phyloP scores from a whole-genome alignment of 1,284 basidiomycete species.

The Trichosporon sp. region DNA sequence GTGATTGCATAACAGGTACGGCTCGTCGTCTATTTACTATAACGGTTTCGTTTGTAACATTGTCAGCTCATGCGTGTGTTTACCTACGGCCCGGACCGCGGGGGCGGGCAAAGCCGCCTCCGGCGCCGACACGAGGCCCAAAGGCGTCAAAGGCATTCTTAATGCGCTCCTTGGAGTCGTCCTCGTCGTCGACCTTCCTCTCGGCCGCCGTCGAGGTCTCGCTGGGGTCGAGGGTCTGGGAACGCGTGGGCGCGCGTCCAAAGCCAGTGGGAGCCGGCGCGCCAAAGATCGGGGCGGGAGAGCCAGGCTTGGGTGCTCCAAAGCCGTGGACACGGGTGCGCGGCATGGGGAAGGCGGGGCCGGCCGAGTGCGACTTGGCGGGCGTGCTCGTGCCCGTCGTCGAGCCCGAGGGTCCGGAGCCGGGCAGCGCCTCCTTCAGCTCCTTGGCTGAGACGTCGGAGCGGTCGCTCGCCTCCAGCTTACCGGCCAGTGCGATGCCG shows the following conservation, averaged over 20 bases:
- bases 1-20: constrained; percentile 4
- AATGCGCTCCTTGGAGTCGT: constrained; percentile 48
- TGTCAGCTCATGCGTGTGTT: background rate
- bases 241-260: constrained; percentile 15
- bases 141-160: constrained; percentile 54
- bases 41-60: background rate
- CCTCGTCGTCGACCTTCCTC: constrained; percentile 39
- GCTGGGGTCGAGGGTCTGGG: constrained; percentile 36
- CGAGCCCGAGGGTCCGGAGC: constrained; percentile 24
- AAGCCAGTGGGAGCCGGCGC: constrained; percentile 30
- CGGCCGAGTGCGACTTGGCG: constrained; percentile 16
- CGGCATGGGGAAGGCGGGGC: constrained; percentile 23
- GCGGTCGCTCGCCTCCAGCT: constrained; percentile 79
- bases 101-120: constrained; percentile 51
- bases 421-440: constrained; percentile 38
- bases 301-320: constrained; percentile 20
- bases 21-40: background rate
- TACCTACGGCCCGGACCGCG: constrained; percentile 50
- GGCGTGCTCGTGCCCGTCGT: constrained; percentile 18
- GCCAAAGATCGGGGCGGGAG: constrained; percentile 32
- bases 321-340: constrained; percentile 20
- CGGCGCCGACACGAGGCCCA: constrained; percentile 49
- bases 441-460: constrained; percentile 63
- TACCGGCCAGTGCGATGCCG: constrained; percentile 56
- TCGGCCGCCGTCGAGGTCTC: constrained; percentile 22